Evolutionary conservation across 2,329 filamentous ascomycete genomes (phyloP), one percentile per base, ranked within the genome.

Genomic region (Claviceps pazoutovae): DNA sequence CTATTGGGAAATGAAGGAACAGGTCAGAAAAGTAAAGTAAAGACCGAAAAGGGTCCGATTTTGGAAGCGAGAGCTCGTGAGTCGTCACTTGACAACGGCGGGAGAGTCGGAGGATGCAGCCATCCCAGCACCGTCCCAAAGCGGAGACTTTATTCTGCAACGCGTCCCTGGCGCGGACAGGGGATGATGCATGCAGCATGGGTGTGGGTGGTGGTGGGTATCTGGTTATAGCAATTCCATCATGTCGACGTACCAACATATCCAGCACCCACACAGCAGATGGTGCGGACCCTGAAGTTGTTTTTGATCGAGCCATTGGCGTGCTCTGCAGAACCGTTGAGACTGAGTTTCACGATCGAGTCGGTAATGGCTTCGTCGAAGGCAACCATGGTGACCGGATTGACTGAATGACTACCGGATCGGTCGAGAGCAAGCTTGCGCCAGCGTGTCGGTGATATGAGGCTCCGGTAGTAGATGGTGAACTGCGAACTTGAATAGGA

Each of bases 191-290:
- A 14, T 19, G 19, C 41, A 43, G 39, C 39, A 42, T 17, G 39
- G 41, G 19, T n/a, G 38, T 41, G 39, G n/a, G 41, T 43, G 41
- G 41, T 43, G 19, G 41, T 43, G 17, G 41, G 17, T 11, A 43
- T 19, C 17, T 44, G 21, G 5, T 44, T n/a, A 5, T 14, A 30
- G 30, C 43, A 30, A 14, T 44, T n/a, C n/a, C 23, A 30, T 26
- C 43, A 17, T 37, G 37, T 6, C n/a, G 9, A 72, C 81, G 60
- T 73, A 86, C 82, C 83, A 56, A 88, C 82, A 64, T 88, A 88
- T 58, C 84, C 84, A 58, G 84, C 84, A 48, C 84, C 84, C 56
- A 88, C 80, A 62, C 82, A 87, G 66, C 84, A 87, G 50, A 88
- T 80, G 61, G 78, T 82, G 60, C 69, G 70, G 41, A 83, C 65